Evolutionary conservation across 2,329 filamentous ascomycete genomes (phyloP), one percentile per base, ranked within the genome.

Genomic region (Monosporascus sp.): DNA sequence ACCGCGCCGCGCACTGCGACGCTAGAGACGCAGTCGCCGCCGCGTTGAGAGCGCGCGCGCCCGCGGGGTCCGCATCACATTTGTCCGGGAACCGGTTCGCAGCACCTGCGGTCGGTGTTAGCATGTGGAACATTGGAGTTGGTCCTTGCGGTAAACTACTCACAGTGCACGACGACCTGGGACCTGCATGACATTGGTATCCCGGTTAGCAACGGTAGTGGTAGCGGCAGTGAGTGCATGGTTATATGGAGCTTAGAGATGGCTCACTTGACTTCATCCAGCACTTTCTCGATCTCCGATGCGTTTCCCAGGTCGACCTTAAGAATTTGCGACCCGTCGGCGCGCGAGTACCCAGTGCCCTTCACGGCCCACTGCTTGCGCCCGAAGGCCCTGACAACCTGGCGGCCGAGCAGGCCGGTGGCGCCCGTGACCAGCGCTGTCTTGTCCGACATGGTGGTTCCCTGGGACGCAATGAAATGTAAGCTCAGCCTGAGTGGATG

Each of bases 11-110:
- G 50, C 88, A 87, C n/a, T 84, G 77, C 41, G 76, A 70, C 9
- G 89, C 89, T 14, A 96, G 80, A 8, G 73, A 72, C 48, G 77
- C 74, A 47, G 89, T 88, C 2, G 90, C 87, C 3, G 82, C 78
- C 14, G 93, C 83, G 65, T 96, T 96, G 63, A 95, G 76, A 19
- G 79, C 79, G 55, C 80, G 81, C 3, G 91, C 89, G 51, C 84
- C 88, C 55, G 86, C 81, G 3, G 91, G 91, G 68, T 96, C 84
- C 59, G 82, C 80, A 63, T 91, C 87, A 65, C 91, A 93, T 67
- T 88, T 87, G 71, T 96, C 91, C 2, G 92, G 91, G 64, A 87
- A 95, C 57, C 90, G 85, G 70, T 96, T 92, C 46, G 91, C 91
- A 41, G 91, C 92, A 67, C 88, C 88, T 92, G 24, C 17, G 11